Percentiles rank a stretch among this genome's conserved stretches.
Evolutionary conservation across 192 early-diverging fungal genomes (phyloP).

Genomic region (Coemansia sp.): DNA sequence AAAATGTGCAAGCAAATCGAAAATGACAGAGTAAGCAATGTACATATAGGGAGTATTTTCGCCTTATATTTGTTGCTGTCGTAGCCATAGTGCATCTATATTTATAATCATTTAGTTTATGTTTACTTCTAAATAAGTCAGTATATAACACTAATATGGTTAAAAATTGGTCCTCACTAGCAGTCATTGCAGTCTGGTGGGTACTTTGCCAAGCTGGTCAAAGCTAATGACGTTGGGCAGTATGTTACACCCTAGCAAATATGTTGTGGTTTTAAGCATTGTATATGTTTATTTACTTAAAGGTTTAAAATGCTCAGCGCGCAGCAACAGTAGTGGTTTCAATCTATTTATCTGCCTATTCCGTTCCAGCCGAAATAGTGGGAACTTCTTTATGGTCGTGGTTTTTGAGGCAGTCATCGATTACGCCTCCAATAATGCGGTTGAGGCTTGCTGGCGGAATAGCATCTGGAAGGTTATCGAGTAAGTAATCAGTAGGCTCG

Average conservation of each 20-base stretch:
- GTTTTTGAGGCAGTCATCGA: conserved; percentile 42
- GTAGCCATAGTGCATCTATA: too few relatives aligned
- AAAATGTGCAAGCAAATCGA: background rate
- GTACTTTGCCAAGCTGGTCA: conserved; percentile 14
- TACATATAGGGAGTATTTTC: too few relatives aligned
- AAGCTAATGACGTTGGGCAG: too few relatives aligned
- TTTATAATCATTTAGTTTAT: too few relatives aligned
- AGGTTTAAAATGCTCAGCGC: background rate
- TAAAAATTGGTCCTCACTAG: conserved; percentile 59
- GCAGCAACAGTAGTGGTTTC: conserved; percentile 2
- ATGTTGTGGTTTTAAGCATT: background rate
- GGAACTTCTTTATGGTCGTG: conserved; percentile 32
- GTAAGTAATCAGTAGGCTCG: conserved; percentile 22
- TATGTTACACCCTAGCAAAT: too few relatives aligned
- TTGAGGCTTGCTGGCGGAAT: conserved; percentile 45
- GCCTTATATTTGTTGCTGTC: too few relatives aligned
- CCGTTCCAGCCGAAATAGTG: conserved; percentile 7
- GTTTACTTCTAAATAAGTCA: too few relatives aligned
- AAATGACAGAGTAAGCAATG: background rate
- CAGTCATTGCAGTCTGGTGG: conserved; percentile 48
- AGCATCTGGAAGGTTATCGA: conserved; percentile 32
- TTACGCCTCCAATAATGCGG: conserved; percentile 40
- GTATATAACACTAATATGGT: conserved; percentile 31
- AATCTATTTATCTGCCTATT: background rate
- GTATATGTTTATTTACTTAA: background rate